Base-by-base conservation (phyloP, 192 early-diverging fungal species). In the Physocladia obscura region DNA sequence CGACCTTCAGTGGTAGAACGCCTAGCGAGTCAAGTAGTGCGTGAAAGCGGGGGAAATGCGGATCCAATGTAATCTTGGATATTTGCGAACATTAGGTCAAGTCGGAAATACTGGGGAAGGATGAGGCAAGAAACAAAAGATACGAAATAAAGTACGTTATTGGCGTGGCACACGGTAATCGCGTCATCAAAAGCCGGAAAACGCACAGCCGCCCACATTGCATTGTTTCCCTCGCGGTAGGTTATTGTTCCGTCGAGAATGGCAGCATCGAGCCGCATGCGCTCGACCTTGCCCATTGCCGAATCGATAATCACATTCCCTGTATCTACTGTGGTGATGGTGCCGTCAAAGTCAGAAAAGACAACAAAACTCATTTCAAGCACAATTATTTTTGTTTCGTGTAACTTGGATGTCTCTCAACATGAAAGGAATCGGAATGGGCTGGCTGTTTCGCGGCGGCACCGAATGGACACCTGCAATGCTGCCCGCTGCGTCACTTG, bases 1-100 rank as follows among this genome's bases (percentile, higher is more conserved):
- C 76, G 2, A 92, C 81, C 19, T 81, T 83, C 32, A 92, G 77
- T 17, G 91, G 86, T n/a, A n/a, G n/a, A 22, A 89, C 79, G 5
- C 74, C 34, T 17, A 87, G 72, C 26, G 68, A 49, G 11, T 75
- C 49, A 31, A 81, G 81, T 39, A 80, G 86, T 6, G 81, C 68
- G 62, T 84, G 82, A 67, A 91, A 86, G 0, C 49, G 54, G 4
- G 68, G 55, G 69, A 93, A 91, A 2, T 82, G 77, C 22, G 88
- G 82, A 57, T 91, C 90, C 13, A 90, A 55, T n/a, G 79, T 19
- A 19, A 87, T 82, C 44, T 85, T 77, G 79, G 24, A 29, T 55
- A 1, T 11, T 19, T 26, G 51, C 6, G 52, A 4, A 17, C n/a
- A 21, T 17, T 3, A 71, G 52, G 27, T 71, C n/a, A 3, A 21